Evolutionary conservation across 228 moss, liverwort and hornwort genomes (phyloP).

Genomic region (Sphagnum magellanicum): DNA sequence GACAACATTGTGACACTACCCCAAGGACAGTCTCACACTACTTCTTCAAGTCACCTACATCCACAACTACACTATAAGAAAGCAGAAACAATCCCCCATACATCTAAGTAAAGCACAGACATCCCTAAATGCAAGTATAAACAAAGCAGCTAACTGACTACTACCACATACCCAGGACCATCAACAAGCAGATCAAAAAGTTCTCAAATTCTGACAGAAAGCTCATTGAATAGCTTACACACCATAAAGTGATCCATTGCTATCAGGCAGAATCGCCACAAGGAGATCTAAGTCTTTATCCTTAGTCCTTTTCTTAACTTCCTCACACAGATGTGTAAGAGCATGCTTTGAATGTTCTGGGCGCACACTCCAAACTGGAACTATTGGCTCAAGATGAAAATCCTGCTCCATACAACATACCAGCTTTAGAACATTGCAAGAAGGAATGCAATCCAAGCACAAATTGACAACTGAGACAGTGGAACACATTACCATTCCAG

Average conservation of each 20-base stretch:
- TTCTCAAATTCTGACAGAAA: too few relatives aligned
- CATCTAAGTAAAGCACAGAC: too few relatives aligned
- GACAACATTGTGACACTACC: conserved; percentile 91
- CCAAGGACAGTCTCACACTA: conserved; percentile 95
- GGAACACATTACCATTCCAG: conserved; percentile 70
- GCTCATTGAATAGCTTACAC: not conserved
- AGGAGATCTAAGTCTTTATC: conserved; percentile 75
- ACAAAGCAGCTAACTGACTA: too few relatives aligned
- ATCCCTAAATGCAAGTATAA: too few relatives aligned
- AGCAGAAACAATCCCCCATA: too few relatives aligned
- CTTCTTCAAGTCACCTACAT: conserved; percentile 78
- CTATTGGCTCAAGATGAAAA: conserved; percentile 62
- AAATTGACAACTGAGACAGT: too few relatives aligned
- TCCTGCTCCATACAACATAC: conserved; percentile 24
- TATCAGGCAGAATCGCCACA: conserved; percentile 89
- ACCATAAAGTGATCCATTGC: conserved; percentile 91
- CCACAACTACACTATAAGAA: too few relatives aligned
- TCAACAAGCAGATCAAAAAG: too few relatives aligned
- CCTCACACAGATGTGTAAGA: conserved; percentile 59
- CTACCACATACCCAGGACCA: too few relatives aligned
- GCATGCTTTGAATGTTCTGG: conserved; percentile 81
- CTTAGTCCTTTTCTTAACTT: conserved; percentile 41
- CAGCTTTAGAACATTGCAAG: too few relatives aligned
- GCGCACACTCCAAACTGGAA: conserved; percentile 62
- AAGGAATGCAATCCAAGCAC: too few relatives aligned